Conservation (phyloP, 2,329 filamentous ascomycete species). For the Aspergillus sp. region DNA sequence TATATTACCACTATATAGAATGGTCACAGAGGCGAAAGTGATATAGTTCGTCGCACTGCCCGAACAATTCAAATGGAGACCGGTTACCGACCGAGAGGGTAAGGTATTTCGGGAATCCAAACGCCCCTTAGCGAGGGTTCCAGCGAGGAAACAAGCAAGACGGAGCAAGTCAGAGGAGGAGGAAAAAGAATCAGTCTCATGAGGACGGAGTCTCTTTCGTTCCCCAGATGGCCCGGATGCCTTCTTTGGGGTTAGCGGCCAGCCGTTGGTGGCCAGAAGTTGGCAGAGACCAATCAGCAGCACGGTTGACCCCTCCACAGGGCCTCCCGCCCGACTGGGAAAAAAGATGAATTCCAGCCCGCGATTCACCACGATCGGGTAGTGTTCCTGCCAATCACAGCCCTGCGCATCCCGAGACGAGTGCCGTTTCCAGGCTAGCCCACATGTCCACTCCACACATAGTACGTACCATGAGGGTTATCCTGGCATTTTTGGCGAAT, state of each 20-base stretch:
- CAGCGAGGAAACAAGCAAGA: not conserved
- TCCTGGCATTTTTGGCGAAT: not conserved
- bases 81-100: not conserved
- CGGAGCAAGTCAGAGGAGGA: not conserved
- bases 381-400: slow-evolving; percentile 1
- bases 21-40: not conserved
- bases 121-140: not conserved
- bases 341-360: not conserved
- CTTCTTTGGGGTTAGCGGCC: not conserved
- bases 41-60: not conserved
- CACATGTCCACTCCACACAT: not conserved
- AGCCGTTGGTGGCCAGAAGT: slow-evolving; percentile 5
- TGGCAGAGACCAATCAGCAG: slow-evolving; percentile 12
- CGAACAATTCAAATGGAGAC: not conserved
- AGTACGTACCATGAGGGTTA: too few relatives aligned
- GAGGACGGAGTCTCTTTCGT: not conserved
- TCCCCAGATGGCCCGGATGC: not conserved
- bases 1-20: not conserved
- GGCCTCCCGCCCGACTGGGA: not conserved
- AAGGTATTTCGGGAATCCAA: not conserved
- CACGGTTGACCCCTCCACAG: not conserved
- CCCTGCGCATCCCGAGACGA: not conserved
- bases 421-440: not conserved
- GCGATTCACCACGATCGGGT: not conserved
- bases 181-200: not conserved